Conservation (phyloP, 495 filamentous ascomycete species). For the Tuber melanosporum region DNA sequence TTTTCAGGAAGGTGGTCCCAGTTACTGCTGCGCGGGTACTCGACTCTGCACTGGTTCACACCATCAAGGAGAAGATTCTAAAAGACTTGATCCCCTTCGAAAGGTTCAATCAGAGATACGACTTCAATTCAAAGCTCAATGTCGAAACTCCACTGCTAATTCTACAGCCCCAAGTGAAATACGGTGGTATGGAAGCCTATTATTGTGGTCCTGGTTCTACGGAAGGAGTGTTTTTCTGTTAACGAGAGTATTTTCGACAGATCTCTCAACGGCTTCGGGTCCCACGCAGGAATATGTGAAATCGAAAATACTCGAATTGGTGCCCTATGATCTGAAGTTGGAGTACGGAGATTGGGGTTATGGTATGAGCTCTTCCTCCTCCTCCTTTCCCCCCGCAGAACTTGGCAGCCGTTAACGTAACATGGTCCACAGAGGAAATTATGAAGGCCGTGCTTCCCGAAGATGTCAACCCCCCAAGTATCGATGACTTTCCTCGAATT, state of each 20-base stretch:
- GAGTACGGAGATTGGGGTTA: constrained; percentile 82
- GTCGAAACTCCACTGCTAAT: constrained; percentile 52
- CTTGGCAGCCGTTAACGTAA: background rate
- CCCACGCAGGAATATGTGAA: constrained; percentile 59
- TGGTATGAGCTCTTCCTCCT: constrained; percentile 49
- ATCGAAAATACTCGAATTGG: constrained; percentile 56
- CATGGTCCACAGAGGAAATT: constrained; percentile 59
- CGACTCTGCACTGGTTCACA: constrained; percentile 56
- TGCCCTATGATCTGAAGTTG: constrained; percentile 65
- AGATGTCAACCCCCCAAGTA: constrained; percentile 57
- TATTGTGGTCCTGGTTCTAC: background rate
- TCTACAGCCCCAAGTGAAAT: constrained; percentile 61
- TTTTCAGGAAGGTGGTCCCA: constrained; percentile 68
- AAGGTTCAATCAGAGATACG: constrained; percentile 46
- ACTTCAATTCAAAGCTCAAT: background rate
- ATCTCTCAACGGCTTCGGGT: constrained; percentile 64
- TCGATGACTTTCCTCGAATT: constrained; percentile 56
- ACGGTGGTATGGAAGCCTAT: constrained; percentile 51
- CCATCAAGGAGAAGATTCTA: constrained; percentile 46
- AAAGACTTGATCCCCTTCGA: constrained; percentile 46
- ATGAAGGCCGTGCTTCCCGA: constrained; percentile 68
- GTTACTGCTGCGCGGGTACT: constrained; percentile 68
- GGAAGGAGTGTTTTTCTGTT: background rate
- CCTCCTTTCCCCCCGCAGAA: background rate
- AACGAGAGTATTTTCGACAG: constrained; percentile 45